Evolutionary conservation across 164 flowering plant species (phyloP), one percentile per base, ranked within the genome.

Genomic region (Vitis rotundifolia): DNA sequence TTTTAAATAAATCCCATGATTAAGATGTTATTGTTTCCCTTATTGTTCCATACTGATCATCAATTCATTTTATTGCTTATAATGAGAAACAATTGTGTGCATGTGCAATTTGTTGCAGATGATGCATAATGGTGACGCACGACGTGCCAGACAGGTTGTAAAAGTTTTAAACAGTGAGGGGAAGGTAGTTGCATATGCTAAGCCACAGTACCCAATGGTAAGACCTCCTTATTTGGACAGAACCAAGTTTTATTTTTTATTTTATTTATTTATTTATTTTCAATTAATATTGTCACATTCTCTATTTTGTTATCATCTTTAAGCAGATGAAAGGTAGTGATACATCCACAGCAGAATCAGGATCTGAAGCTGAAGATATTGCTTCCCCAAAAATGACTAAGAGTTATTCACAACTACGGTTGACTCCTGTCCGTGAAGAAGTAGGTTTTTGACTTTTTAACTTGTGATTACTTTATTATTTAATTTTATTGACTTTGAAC

Each of bases 281-380:
- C 5, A 37, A 37, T 37, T 37, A 3, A 37, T 2, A 22, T 44
- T 53, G n/a, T 53, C 8, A 8, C 31, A 16, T 31, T 51, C 5
- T 63, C 9, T 67, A 8, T 51, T 14, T 31, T 57, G 48, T 52
- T 16, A 18, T 22, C 63, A 50, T 73, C 12, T 65, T 78, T 48
- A 44, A 56, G 61, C 88, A 89, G 94, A 22, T 92, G 18, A 91
- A 83, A 78, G 90, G 95, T 48, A 90, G 98, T 81, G 97, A 92
- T 70, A 86, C 91, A 70, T 94, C 99, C 54, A 90, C 98, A 61
- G 98, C 95, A 16, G 97, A 94, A 78, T 92, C 97, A 12, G 97
- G 98, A 49, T 94, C 97, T 67, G 98, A 94, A 83, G 95, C 96
- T 75, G 99, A 94, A 84, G 98, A 92, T 53, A 85, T 91, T 56